Conservation (phyloP, 202 grass and related monocot genomes). For the Setaria viridis region DNA sequence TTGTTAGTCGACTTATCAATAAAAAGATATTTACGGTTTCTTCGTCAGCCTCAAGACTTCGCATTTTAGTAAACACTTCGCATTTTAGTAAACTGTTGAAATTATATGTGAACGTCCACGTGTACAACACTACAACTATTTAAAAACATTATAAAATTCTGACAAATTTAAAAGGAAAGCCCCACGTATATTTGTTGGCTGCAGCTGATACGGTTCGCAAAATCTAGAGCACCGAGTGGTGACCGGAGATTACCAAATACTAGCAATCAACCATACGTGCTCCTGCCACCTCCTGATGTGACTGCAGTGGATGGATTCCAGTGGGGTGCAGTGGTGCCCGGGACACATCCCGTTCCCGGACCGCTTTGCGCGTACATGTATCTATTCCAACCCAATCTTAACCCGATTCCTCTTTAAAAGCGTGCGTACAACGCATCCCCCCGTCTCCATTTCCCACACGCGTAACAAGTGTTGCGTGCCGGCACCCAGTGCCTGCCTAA, state of each 20-base stretch:
- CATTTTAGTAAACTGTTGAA: no score
- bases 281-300: constrained; percentile 17
- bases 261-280: not conserved
- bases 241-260: not conserved
- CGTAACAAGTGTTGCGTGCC: not conserved
- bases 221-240: not conserved
- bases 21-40: no score
- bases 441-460: constrained; percentile 21
- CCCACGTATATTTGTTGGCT: not conserved
- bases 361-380: constrained; percentile 7
- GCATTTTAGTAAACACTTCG: no score
- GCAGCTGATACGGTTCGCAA: not conserved
- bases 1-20: no score
- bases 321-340: not conserved
- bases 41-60: no score
- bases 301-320: constrained; percentile 27
- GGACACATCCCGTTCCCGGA: not conserved
- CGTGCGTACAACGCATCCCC: constrained; percentile 10
- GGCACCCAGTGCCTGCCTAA: not conserved
- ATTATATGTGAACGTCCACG: no score
- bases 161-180: not conserved
- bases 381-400: constrained; percentile 30
- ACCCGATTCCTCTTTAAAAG: constrained; percentile 45
- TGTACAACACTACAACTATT: no score
- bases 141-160: no score